Percentiles rank a stretch among this genome's conserved stretches.
These are phyloP conservation scores for Pseudogymnoascus sp. DNA, from an alignment of 2,329 filamentous ascomycete genomes.

Conservation along the genomic window DNA sequence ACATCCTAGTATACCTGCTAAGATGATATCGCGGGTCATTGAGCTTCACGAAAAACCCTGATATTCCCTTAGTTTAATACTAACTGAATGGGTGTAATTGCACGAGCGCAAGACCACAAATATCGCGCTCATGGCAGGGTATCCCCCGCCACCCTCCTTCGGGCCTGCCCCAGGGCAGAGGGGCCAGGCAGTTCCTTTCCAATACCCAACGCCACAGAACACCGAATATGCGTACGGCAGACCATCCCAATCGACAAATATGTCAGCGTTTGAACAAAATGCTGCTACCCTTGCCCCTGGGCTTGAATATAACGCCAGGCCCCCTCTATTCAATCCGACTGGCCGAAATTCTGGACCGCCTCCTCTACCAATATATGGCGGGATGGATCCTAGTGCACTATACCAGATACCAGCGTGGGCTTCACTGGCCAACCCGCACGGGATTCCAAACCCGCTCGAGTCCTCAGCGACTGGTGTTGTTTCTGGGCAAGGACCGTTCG, in stretches of 20 bases:
- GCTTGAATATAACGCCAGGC: not conserved
- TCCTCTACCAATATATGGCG: slow-evolving; percentile 25
- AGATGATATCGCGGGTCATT: slow-evolving; percentile 2
- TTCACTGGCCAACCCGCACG: not conserved
- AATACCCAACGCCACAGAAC: not conserved
- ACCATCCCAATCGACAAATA: slow-evolving; percentile 20
- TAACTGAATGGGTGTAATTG: not conserved
- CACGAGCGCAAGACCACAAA: not conserved
- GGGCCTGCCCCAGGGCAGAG: slow-evolving; percentile 23
- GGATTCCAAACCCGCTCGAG: not conserved
- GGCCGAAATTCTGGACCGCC: slow-evolving; percentile 22
- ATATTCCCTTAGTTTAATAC: not conserved
- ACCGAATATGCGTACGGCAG: slow-evolving; percentile 14
- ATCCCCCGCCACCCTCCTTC: slow-evolving; percentile 38
- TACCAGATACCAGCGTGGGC: not conserved
- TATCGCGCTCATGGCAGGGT: slow-evolving; percentile 36
- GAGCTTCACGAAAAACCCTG: not conserved
- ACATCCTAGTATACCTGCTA: not conserved
- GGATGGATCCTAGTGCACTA: slow-evolving; percentile 21
- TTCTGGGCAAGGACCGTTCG: not conserved
- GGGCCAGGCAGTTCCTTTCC: not conserved
- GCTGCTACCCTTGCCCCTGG: not conserved
- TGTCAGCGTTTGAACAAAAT: slow-evolving; percentile 26
- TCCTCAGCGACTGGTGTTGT: not conserved
- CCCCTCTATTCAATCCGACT: slow-evolving; percentile 20